A percentile compares a stretch with the other conserved stretches of the same genome.
Evolutionary conservation across 177 flowering plant genomes (phyloP).

Genomic region (Telopea speciosissima): DNA sequence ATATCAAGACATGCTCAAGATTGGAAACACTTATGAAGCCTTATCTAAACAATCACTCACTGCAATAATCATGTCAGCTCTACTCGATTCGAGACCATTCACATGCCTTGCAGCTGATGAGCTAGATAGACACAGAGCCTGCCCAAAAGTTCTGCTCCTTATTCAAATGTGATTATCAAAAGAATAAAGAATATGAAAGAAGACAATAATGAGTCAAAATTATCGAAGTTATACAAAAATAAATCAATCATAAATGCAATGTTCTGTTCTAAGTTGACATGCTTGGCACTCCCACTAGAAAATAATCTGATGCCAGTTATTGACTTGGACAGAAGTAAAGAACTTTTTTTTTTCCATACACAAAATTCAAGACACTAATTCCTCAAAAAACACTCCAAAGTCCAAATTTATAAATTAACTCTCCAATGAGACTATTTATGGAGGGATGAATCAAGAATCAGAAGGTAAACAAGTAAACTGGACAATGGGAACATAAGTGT

Average conservation of each 20-base stretch:
- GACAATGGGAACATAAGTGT: too few relatives aligned
- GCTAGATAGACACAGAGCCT: conserved; percentile 82
- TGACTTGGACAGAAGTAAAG: neutral
- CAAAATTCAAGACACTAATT: neutral
- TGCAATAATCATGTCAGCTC: conserved; percentile 85
- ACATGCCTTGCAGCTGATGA: conserved; percentile 43
- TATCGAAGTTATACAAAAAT: neutral
- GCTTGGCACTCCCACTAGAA: neutral
- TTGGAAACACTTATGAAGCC: neutral
- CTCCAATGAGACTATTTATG: too few relatives aligned
- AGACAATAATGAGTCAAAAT: neutral
- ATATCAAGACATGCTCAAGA: neutral
- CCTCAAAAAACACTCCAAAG: neutral
- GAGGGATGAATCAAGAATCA: too few relatives aligned
- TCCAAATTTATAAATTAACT: too few relatives aligned
- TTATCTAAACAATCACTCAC: conserved; percentile 41
- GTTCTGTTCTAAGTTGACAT: neutral
- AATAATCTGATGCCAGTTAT: neutral
- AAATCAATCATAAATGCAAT: neutral
- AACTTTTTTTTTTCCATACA: neutral
- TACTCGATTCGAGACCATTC: conserved; percentile 64
- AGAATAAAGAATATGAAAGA: neutral
- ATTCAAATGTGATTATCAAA: neutral
- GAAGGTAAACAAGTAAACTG: too few relatives aligned
- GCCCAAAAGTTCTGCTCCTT: conserved; percentile 16